These are phyloP conservation scores for Bipolaris cookei DNA, from an alignment of 2,329 filamentous ascomycete genomes.

Conservation along the genomic window DNA sequence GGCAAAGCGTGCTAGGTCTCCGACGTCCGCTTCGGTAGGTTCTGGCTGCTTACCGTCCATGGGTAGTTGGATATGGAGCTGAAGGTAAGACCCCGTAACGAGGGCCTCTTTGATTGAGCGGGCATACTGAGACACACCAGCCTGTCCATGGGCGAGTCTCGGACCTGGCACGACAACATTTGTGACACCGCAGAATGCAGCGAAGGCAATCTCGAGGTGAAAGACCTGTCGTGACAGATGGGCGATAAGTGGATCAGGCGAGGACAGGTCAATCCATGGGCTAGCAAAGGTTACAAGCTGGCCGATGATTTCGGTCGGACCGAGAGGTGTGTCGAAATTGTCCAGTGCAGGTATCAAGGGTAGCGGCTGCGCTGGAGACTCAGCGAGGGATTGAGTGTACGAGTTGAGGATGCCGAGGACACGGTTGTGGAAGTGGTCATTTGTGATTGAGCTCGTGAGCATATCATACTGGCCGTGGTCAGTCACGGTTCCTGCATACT, in stretches of 20 bases:
- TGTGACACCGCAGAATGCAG: conserved; percentile 89
- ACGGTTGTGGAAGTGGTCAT: conserved; percentile 71
- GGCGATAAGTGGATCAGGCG: conserved; percentile 79
- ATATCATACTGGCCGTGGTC: conserved; percentile 70
- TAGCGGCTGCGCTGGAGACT: conserved; percentile 51
- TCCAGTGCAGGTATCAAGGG: conserved; percentile 68
- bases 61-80: conserved; percentile 79
- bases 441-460: conserved; percentile 79
- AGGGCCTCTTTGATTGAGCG: conserved; percentile 83
- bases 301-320: conserved; percentile 70
- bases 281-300: conserved; percentile 82
- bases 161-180: conserved; percentile 85
- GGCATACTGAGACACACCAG: conserved; percentile 74
- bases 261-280: conserved; percentile 90
- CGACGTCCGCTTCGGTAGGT: conserved; percentile 59
- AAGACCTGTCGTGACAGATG: conserved; percentile 89
- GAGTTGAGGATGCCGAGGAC: conserved; percentile 67
- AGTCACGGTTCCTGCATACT: conserved; percentile 1
- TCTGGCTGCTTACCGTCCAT: conserved; percentile 77
- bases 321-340: conserved; percentile 77
- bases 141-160: conserved; percentile 64
- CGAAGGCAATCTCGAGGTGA: conserved; percentile 90
- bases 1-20: conserved; percentile 60
- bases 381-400: conserved; percentile 58
- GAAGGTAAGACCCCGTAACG: conserved; percentile 74